Evolutionary conservation across 768 basidiomycete genomes (phyloP), one percentile per base, ranked within the genome.

Genomic region (Termitomyces sp.): DNA sequence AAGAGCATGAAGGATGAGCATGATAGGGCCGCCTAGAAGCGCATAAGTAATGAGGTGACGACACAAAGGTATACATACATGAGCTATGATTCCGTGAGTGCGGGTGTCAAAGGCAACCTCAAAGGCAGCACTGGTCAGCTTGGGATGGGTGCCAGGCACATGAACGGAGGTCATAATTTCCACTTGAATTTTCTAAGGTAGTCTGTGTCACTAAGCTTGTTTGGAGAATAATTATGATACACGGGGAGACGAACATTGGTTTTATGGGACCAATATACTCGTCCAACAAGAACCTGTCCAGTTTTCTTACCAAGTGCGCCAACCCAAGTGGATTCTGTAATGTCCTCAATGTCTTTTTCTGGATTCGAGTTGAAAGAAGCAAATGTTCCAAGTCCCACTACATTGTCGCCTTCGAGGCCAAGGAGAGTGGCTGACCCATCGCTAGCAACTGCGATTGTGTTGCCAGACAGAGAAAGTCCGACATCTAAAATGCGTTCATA

Each of bases 31-130:
- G 75, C 39, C 61, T 62, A 44, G 7, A 42, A 12, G 29, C 13
- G 13, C 16, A 42, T 58, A 9, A 53, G 28, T 22, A 18, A 44
- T 48, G 8, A 29, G 24, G 5, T 49, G 26, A 42, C 10, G 13
- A 51, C 20, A 24, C 34, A 28, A 47, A 44, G 22, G 24, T 53
- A 51, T 54, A 66, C 79, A 31, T 71, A 92, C 92, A 66, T 88
- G 84, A 42, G 66, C 71, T 48, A 96, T 82, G 15, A 83, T 77
- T 22, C 93, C 93, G 62, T 94, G 82, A 18, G 72, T 72, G 10
- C 67, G 65, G 7, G 87, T 81, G 58, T 91, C 81, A 67, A 90
- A 92, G 1, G 81, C 73, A 65, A 94, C 84, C 0, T 75, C 73
- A 60, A 81, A 82, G 16, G 73, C n/a, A 22, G 46, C 37, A 18